These are phyloP conservation scores for Moesziomyces sp. DNA, from an alignment of 1,284 basidiomycete species.

Conservation along the genomic window DNA sequence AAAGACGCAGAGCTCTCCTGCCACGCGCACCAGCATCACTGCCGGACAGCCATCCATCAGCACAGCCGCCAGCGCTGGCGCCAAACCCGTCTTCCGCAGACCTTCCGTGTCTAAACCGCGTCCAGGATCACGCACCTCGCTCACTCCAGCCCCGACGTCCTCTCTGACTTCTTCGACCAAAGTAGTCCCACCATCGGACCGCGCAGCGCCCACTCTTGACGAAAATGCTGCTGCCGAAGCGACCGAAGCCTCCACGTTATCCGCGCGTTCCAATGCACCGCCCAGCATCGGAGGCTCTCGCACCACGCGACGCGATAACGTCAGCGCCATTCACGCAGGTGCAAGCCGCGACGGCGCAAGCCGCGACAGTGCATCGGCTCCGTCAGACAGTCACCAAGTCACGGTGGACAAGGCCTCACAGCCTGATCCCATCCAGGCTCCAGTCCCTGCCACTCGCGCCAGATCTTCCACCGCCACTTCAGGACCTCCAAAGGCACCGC, in stretches of 20 bases:
- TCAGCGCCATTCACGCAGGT: constrained; percentile 1
- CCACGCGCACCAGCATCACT: constrained; percentile 9
- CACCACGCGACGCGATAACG: neutral
- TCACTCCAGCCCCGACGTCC: constrained; percentile 33
- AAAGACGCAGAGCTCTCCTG: constrained; percentile 6
- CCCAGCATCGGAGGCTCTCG: constrained; percentile 23
- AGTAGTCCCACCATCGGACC: neutral
- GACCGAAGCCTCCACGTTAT: neutral
- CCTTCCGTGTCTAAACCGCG: constrained; percentile 39
- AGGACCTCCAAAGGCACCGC: neutral
- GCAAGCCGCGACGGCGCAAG: neutral
- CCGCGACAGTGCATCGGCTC: neutral
- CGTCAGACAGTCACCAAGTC: neutral
- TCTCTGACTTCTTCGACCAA: neutral
- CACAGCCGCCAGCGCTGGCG: constrained; percentile 2
- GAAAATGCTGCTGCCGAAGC: neutral
- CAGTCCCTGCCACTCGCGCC: constrained; percentile 2
- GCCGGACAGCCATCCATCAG: constrained; percentile 16
- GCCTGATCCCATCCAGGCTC: constrained; percentile 30
- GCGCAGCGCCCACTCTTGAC: neutral
- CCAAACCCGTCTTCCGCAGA: constrained; percentile 27
- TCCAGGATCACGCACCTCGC: constrained; percentile 36
- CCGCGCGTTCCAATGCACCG: constrained; percentile 8
- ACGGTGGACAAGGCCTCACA: constrained; percentile 33
- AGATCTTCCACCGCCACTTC: constrained; percentile 2